Evolutionary conservation across 352 stramenopile species (phyloP).

Genomic region (Phytophthora sp.): DNA sequence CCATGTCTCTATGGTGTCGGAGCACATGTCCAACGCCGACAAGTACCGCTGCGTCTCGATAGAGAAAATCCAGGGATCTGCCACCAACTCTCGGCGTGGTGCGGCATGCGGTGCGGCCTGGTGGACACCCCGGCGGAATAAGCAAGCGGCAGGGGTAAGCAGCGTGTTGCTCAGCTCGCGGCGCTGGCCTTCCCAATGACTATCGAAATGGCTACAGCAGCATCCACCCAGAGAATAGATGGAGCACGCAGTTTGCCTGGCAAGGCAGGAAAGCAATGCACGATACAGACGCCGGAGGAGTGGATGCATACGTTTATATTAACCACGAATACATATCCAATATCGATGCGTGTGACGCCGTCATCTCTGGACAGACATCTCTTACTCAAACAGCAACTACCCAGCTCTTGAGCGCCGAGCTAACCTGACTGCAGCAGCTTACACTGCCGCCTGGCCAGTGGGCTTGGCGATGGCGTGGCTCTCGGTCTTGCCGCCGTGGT

Average conservation of each 20-base stretch:
- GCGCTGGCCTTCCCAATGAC: too few species aligned
- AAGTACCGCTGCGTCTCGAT: neutral
- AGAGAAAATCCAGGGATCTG: conserved; percentile 20
- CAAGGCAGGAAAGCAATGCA: too few species aligned
- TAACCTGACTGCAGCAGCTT: neutral
- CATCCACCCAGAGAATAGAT: conserved; percentile 2
- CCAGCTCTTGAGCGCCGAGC: too few species aligned
- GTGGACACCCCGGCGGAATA: conserved; percentile 10
- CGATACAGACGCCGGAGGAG: too few species aligned
- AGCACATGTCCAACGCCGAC: conserved; percentile 18
- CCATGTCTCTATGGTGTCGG: neutral
- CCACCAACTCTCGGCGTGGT: neutral
- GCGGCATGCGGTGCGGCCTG: neutral
- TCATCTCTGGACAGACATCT: too few species aligned
- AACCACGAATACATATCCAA: conserved; percentile 28
- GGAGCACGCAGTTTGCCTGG: too few species aligned
- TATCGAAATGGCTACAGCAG: too few species aligned
- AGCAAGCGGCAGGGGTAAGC: conserved; percentile 5
- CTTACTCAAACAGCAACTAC: too few species aligned
- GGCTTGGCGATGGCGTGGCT: conserved; percentile 37
- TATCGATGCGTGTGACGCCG: neutral
- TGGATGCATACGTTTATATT: conserved; percentile 37
- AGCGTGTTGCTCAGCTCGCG: too few species aligned
- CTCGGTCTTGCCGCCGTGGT: conserved; percentile 45
- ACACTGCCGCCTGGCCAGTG: conserved; percentile 33